A percentile compares a stretch with the other conserved stretches of the same genome.
Conservation (phyloP, 2,329 filamentous ascomycete genomes). For the Cladophialophora bantiana region DNA sequence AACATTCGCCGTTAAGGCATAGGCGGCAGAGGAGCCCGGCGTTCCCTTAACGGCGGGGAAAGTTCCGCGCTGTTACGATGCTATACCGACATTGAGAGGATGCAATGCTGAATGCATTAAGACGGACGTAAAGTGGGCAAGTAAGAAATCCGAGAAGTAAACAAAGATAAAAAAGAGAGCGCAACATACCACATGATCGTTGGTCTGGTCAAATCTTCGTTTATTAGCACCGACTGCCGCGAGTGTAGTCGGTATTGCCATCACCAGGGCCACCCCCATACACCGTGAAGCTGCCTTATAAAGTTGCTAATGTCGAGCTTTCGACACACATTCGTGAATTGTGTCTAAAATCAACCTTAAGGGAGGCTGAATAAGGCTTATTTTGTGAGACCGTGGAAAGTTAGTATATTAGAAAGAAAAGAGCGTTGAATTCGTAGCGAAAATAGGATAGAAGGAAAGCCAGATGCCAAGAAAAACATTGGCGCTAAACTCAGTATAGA, state of each 20-base stretch:
- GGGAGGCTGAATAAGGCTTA: neutral
- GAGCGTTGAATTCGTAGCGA: neutral
- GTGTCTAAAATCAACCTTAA: neutral
- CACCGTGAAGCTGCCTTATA: neutral
- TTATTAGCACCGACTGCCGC: neutral
- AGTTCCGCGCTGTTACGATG: neutral
- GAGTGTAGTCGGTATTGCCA: conserved; percentile 2
- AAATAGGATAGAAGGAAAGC: neutral
- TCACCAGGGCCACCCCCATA: neutral
- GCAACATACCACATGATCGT: conserved; percentile 2
- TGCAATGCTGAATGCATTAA: neutral
- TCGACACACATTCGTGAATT: neutral
- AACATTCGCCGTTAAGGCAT: neutral
- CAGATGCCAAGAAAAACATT: neutral
- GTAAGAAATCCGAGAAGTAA: neutral
- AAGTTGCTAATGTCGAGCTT: neutral
- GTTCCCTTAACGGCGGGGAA: neutral
- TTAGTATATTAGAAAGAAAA: neutral
- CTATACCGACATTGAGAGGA: neutral
- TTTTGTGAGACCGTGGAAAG: neutral
- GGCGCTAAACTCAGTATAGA: neutral
- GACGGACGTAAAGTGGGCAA: neutral
- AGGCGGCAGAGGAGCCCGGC: neutral
- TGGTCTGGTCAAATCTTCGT: conserved; percentile 12
- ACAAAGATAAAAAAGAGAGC: neutral